phyloP scores from a whole-genome alignment of 2,329 filamentous ascomycete genomes.

The Fusarium subglutinans region DNA sequence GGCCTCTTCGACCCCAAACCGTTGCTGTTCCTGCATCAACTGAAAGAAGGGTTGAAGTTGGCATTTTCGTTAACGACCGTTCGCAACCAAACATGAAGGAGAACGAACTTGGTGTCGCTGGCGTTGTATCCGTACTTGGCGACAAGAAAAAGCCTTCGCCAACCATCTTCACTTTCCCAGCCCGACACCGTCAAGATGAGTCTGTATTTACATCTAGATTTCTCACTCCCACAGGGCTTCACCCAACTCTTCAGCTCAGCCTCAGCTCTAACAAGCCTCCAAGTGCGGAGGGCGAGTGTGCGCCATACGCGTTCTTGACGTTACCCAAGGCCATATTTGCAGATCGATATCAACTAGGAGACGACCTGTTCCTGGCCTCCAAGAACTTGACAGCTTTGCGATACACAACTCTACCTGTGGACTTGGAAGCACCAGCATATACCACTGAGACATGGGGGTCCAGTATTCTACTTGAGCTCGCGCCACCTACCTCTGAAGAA shows the following conservation, averaged over 20 bases:
- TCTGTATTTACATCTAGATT: constrained; percentile 71
- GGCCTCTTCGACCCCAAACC: constrained; percentile 58
- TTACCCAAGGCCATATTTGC: constrained; percentile 84
- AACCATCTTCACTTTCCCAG: constrained; percentile 84
- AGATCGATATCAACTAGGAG: constrained; percentile 85
- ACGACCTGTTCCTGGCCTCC: constrained; percentile 79
- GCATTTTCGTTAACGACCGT: constrained; percentile 74
- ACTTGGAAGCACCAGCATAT: constrained; percentile 92
- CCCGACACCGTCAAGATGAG: constrained; percentile 73
- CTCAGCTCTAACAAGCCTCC: constrained; percentile 65
- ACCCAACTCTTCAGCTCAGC: constrained; percentile 79
- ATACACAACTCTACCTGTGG: constrained; percentile 78
- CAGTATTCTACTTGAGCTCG: constrained; percentile 77
- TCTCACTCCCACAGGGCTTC: constrained; percentile 78
- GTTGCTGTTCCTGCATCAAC: constrained; percentile 53
- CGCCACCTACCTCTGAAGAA: constrained; percentile 55
- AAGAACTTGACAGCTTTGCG: constrained; percentile 78
- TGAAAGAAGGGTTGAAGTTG: constrained; percentile 77
- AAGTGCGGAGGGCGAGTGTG: constrained; percentile 68
- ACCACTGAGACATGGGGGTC: constrained; percentile 81
- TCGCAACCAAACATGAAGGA: constrained; percentile 66
- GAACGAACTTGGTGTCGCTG: constrained; percentile 81
- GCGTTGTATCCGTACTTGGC: constrained; percentile 81
- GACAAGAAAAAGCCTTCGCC: constrained; percentile 76
- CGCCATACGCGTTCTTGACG: constrained; percentile 81